Conservation (phyloP, 768 basidiomycete genomes). For the Russula emetica region DNA sequence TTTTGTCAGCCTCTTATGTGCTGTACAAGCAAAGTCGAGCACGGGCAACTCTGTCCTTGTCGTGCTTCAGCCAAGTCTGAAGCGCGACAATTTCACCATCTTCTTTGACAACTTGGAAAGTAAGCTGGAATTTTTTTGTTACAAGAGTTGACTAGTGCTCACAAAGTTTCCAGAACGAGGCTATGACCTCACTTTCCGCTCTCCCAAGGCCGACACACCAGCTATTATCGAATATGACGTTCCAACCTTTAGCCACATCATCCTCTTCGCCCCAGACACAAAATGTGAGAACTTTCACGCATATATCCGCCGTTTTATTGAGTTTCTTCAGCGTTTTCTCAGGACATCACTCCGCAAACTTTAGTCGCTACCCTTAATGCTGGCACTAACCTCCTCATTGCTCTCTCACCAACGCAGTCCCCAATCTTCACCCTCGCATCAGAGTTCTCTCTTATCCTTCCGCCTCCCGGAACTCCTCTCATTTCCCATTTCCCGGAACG, state of each 20-base stretch:
- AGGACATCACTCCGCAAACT: slow-evolving; percentile 78
- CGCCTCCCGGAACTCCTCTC: slow-evolving; percentile 77
- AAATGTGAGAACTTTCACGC: slow-evolving; percentile 58
- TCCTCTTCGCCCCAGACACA: slow-evolving; percentile 78
- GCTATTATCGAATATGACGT: slow-evolving; percentile 64
- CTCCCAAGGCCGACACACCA: slow-evolving; percentile 69
- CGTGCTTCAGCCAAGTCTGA: slow-evolving; percentile 68
- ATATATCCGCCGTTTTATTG: neutral
- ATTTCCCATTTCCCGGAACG: slow-evolving; percentile 83
- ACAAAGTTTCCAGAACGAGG: slow-evolving; percentile 55
- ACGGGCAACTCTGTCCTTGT: slow-evolving; percentile 80
- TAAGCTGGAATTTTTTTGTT: slow-evolving; percentile 34
- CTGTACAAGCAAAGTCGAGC: slow-evolving; percentile 60
- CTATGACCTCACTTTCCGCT: slow-evolving; percentile 82
- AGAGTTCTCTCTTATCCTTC: slow-evolving; percentile 89
- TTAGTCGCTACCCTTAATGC: slow-evolving; percentile 65
- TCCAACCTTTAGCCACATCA: slow-evolving; percentile 76
- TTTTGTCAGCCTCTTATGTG: slow-evolving; percentile 32
- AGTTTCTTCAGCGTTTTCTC: slow-evolving; percentile 50
- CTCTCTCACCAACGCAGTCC: slow-evolving; percentile 71
- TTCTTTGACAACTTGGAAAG: slow-evolving; percentile 80
- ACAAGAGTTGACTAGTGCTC: slow-evolving; percentile 8
- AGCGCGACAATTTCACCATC: slow-evolving; percentile 64
- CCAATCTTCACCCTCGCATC: slow-evolving; percentile 72
- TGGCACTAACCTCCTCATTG: slow-evolving; percentile 78